These are phyloP conservation scores for Solanum rostratum DNA, from an alignment of 257 asterid species.

Conservation along the genomic window DNA sequence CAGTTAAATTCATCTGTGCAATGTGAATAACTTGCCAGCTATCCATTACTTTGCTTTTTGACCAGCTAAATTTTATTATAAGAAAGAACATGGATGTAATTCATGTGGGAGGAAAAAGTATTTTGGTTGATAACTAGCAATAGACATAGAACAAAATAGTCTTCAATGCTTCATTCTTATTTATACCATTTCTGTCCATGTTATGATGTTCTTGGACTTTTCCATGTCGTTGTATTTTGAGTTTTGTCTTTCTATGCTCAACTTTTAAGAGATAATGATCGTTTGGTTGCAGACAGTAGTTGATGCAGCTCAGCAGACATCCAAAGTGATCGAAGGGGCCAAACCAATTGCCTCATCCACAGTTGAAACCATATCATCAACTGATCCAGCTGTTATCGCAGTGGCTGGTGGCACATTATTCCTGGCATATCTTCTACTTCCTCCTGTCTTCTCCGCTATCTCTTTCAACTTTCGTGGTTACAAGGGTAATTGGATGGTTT, in stretches of 20 bases:
- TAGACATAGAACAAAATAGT: not conserved
- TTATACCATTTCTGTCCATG: not conserved
- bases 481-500: constrained; percentile 38
- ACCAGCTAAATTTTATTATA: not conserved
- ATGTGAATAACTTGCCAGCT: not conserved
- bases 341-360: constrained; percentile 82
- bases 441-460: constrained; percentile 67
- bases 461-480: constrained; percentile 74
- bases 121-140: not conserved
- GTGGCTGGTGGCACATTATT: constrained; percentile 69
- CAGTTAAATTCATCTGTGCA: not conserved
- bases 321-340: constrained; percentile 66
- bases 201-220: not conserved
- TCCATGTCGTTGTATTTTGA: not conserved
- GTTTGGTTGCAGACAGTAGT: constrained; percentile 55
- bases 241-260: not conserved
- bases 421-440: constrained; percentile 61
- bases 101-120: not conserved
- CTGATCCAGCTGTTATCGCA: constrained; percentile 59
- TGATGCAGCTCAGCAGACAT: constrained; percentile 81
- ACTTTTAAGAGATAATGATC: not conserved
- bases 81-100: not conserved
- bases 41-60: not conserved
- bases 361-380: constrained; percentile 56
- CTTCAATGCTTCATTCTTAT: not conserved